Percentiles rank a stretch among this genome's conserved stretches.
These are phyloP conservation scores for Hordeum marinum DNA, from an alignment of 176 grass and related monocot species.

Conservation along the genomic window DNA sequence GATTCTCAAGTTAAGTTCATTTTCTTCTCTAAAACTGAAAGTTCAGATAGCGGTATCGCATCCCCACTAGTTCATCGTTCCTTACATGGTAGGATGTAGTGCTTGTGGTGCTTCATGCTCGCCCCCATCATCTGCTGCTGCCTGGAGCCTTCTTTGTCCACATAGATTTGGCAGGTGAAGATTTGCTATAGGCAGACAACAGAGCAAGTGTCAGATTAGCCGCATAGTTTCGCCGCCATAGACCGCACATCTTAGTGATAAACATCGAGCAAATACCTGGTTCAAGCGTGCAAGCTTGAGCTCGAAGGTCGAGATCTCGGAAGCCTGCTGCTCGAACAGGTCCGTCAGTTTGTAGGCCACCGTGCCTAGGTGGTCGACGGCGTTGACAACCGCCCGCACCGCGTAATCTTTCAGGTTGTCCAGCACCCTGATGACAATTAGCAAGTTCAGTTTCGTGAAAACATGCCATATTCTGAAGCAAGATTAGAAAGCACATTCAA, in stretches of 20 bases:
- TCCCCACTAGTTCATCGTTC: background rate
- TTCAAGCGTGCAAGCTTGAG: constrained; percentile 68
- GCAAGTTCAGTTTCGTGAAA: background rate
- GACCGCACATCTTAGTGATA: background rate
- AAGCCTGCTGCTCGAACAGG: constrained; percentile 86
- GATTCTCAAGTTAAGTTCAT: constrained; percentile 2
- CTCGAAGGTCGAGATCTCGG: constrained; percentile 64
- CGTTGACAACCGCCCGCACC: constrained; percentile 80
- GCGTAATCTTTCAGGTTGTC: constrained; percentile 95
- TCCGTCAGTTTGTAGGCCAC: constrained; percentile 95
- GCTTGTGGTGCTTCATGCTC: constrained; percentile 73
- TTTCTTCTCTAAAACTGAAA: background rate
- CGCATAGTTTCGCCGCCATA: background rate
- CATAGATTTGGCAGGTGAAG: constrained; percentile 67
- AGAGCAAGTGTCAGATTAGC: background rate
- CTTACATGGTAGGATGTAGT: constrained; percentile 93
- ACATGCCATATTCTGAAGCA: background rate
- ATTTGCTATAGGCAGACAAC: constrained; percentile 40
- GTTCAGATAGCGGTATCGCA: background rate
- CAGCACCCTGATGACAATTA: constrained; percentile 62
- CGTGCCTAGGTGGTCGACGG: constrained; percentile 90
- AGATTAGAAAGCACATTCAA: background rate
- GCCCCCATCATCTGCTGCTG: constrained; percentile 65
- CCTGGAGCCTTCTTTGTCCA: constrained; percentile 71
- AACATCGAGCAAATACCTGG: constrained; percentile 50